Percentiles rank a stretch among this genome's conserved stretches.
Evolutionary conservation across 106 monocot genomes (phyloP).

Genomic region (Platanthera guangdongensis): DNA sequence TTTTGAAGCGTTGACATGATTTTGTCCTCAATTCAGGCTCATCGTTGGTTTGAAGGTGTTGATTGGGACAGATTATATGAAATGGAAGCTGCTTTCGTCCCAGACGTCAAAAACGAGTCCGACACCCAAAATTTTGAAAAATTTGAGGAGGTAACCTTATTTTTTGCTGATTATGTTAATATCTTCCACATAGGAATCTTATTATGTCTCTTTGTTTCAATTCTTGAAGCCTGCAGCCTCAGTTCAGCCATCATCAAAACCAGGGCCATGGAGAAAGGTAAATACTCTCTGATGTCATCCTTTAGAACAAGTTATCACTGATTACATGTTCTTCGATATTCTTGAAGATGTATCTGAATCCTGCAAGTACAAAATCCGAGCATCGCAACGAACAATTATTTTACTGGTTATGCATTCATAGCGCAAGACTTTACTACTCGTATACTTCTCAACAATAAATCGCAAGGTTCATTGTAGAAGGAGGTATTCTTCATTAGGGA

Average conservation of each 20-base stretch:
- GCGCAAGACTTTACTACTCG: no score
- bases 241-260: conserved; percentile 44
- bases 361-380: background rate
- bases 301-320: background rate
- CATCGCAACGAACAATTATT: background rate
- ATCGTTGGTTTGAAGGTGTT: conserved; percentile 57
- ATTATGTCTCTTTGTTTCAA: background rate
- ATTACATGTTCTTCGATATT: background rate
- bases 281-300: conserved; percentile 1
- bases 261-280: conserved; percentile 88
- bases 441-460: no score
- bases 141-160: conserved; percentile 68
- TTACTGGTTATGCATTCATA: no score
- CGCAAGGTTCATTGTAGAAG: no score
- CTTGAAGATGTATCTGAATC: background rate
- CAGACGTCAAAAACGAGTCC: conserved; percentile 79
- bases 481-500: no score
- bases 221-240: conserved; percentile 41
- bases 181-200: background rate
- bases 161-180: background rate
- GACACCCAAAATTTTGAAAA: conserved; percentile 96
- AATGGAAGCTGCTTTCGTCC: conserved; percentile 81
- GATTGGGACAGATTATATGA: conserved; percentile 79
- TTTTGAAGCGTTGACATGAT: background rate
- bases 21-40: conserved; percentile 34